Percentiles rank a stretch among this genome's conserved stretches.
Evolutionary conservation across 805 yeast genomes (phyloP).

Genomic region (Torulaspora franciscae): DNA sequence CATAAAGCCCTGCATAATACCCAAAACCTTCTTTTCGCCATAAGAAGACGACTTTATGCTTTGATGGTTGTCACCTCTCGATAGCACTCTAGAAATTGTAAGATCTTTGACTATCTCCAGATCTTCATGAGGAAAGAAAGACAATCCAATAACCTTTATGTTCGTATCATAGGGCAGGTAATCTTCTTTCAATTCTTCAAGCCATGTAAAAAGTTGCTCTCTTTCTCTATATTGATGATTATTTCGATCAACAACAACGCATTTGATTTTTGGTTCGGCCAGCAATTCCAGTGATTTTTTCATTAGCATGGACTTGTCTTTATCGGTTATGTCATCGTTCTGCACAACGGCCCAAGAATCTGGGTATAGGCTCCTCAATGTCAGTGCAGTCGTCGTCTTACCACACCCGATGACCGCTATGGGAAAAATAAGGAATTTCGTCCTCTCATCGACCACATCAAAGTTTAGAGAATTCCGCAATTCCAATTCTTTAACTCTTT

Average conservation of each 20-base stretch:
- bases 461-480: conserved; percentile 38
- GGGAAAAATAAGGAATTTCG: conserved; percentile 66
- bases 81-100: conserved; percentile 55
- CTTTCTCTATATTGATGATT: conserved; percentile 74
- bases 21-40: conserved; percentile 47
- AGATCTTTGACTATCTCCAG: conserved; percentile 42
- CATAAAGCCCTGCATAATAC: conserved; percentile 71
- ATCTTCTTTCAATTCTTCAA: conserved; percentile 40
- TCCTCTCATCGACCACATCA: conserved; percentile 35
- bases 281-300: conserved; percentile 43
- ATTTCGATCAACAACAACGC: conserved; percentile 76
- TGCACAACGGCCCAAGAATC: conserved; percentile 66
- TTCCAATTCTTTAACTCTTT: conserved; percentile 36
- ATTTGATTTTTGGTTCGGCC: conserved; percentile 34
- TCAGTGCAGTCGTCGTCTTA: conserved; percentile 74
- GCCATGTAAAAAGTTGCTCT: conserved; percentile 53
- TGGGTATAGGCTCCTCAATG: conserved; percentile 52
- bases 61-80: conserved; percentile 86
- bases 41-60: conserved; percentile 54
- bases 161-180: conserved; percentile 42
- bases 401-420: conserved; percentile 94
- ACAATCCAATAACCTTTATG: conserved; percentile 59
- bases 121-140: conserved; percentile 49
- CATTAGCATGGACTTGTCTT: conserved; percentile 47
- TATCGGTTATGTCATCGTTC: conserved; percentile 64